phyloP scores from a whole-genome alignment of 2,329 filamentous ascomycete species.

The Fusarium scirpi region DNA sequence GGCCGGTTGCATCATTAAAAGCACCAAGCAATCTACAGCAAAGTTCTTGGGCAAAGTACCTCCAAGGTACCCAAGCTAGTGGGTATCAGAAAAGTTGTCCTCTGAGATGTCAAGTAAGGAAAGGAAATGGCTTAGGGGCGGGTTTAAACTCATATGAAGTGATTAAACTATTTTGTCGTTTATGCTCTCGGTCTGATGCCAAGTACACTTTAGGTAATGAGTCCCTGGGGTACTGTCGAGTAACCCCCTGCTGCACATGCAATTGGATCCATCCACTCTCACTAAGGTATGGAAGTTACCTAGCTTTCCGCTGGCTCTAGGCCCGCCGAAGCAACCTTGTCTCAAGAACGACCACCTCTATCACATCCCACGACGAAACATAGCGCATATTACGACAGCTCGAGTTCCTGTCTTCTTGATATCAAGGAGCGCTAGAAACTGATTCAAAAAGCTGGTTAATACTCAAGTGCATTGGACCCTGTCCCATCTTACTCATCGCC shows the following conservation, averaged over 20 bases:
- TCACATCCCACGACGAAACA: conserved; percentile 27
- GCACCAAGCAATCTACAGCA: conserved; percentile 1
- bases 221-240: background rate
- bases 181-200: background rate
- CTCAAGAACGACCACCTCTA: conserved; percentile 33
- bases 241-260: background rate
- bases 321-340: conserved; percentile 33
- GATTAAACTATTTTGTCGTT: background rate
- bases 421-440: background rate
- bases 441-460: background rate
- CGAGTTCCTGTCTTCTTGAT: conserved; percentile 1
- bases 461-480: conserved; percentile 19
- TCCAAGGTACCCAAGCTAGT: background rate
- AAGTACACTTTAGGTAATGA: conserved; percentile 7
- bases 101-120: background rate
- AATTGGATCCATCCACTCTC: conserved; percentile 3
- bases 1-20: conserved; percentile 37
- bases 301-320: conserved; percentile 20
- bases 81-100: background rate
- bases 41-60: conserved; percentile 16
- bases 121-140: background rate
- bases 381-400: conserved; percentile 19
- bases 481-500: conserved; percentile 34
- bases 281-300: background rate
- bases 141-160: background rate